phyloP scores from a whole-genome alignment of 495 filamentous ascomycete species.

The Mytilinidion resinicola region DNA sequence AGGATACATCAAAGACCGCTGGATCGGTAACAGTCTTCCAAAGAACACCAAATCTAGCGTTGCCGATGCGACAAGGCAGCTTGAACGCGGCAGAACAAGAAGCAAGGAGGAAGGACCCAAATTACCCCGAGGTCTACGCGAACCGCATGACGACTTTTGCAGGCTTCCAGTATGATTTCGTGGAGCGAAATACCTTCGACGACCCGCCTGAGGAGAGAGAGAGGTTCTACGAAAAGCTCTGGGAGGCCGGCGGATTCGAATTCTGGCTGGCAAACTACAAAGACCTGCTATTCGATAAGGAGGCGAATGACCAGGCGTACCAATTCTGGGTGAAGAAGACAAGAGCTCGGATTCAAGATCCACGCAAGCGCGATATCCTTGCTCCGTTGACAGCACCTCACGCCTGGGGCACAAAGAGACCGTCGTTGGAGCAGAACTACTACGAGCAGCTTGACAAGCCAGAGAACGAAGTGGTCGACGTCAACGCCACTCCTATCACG shows the following conservation, averaged over 20 bases:
- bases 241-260: conserved; percentile 45
- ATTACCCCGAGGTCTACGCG: conserved; percentile 43
- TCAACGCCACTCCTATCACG: conserved; percentile 41
- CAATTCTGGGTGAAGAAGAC: conserved; percentile 43
- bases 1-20: conserved; percentile 39
- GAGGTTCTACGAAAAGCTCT: conserved; percentile 43
- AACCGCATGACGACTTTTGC: conserved; percentile 42
- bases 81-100: conserved; percentile 27
- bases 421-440: conserved; percentile 46
- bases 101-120: conserved; percentile 11
- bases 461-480: conserved; percentile 46
- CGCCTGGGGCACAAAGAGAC: conserved; percentile 46
- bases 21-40: conserved; percentile 45
- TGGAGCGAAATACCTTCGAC: conserved; percentile 40
- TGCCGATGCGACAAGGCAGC: conserved; percentile 18
- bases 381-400: conserved; percentile 44
- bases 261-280: conserved; percentile 48
- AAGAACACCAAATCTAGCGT: conserved; percentile 44
- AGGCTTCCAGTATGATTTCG: conserved; percentile 44
- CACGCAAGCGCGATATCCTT: conserved; percentile 42
- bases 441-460: conserved; percentile 48
- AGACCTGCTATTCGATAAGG: conserved; percentile 43
- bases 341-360: conserved; percentile 43
- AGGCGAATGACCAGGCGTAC: conserved; percentile 44
- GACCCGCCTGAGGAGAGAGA: conserved; percentile 45